Conservation (phyloP, 2,329 filamentous ascomycete species). For the Aspergillus spinulosporus region DNA sequence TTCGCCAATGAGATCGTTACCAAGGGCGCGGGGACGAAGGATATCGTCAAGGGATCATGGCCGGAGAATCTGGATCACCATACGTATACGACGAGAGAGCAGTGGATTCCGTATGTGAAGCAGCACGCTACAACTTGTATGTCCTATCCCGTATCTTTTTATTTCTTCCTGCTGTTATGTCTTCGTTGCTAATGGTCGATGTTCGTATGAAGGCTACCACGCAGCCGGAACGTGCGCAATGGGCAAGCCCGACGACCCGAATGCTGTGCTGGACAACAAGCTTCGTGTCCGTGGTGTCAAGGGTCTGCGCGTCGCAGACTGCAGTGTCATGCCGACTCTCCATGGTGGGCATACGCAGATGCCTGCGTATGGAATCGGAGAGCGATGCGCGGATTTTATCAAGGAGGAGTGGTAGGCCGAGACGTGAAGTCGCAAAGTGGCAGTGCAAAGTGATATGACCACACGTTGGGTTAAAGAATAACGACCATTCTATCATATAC, state of each 20-base stretch:
- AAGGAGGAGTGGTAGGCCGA: slow-evolving; percentile 39
- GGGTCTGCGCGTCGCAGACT: slow-evolving; percentile 56
- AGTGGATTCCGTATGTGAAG: slow-evolving; percentile 60
- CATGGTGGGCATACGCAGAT: slow-evolving; percentile 58
- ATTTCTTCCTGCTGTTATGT: no score
- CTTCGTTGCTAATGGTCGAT: not conserved
- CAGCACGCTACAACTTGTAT: slow-evolving; percentile 62
- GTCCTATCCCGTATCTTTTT: slow-evolving; percentile 19
- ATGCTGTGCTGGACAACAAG: slow-evolving; percentile 56
- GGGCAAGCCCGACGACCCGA: slow-evolving; percentile 50
- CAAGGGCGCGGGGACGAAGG: slow-evolving; percentile 55
- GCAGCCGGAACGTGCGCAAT: slow-evolving; percentile 60
- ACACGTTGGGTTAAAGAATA: no score
- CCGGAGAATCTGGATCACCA: slow-evolving; percentile 56
- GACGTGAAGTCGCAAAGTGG: not conserved
- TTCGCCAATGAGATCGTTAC: slow-evolving; percentile 63
- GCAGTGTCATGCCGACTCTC: slow-evolving; percentile 54
- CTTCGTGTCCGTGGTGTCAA: slow-evolving; percentile 55
- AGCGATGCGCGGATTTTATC: slow-evolving; percentile 55
- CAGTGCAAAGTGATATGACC: not conserved
- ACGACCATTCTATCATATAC: no score
- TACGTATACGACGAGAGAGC: slow-evolving; percentile 53
- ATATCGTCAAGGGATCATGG: slow-evolving; percentile 62
- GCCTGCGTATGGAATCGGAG: slow-evolving; percentile 60
- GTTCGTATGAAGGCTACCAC: slow-evolving; percentile 52